A percentile compares a stretch with the other conserved stretches of the same genome.
Conservation (phyloP, 345 rosid genomes). For the Citrus mangshanensis region DNA sequence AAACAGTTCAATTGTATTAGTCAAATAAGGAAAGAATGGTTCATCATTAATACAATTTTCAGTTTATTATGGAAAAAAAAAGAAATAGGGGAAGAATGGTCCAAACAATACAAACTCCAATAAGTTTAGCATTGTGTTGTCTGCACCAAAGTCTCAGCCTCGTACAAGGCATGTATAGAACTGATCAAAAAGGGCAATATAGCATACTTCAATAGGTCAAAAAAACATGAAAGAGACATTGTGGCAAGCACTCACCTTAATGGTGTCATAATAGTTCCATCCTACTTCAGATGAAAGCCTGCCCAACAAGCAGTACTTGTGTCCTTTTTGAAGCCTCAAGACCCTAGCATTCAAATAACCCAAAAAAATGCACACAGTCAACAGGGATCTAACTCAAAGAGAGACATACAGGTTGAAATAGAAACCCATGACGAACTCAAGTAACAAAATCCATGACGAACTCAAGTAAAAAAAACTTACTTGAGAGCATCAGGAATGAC, state of each 20-base stretch:
- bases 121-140: neutral
- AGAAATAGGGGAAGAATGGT: neutral
- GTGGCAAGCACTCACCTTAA: constrained; percentile 44
- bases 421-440: neutral
- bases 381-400: neutral
- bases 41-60: no score
- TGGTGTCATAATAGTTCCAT: constrained; percentile 86
- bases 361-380: neutral
- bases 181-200: neutral
- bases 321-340: constrained; percentile 86
- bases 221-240: neutral
- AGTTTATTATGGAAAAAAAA: no score
- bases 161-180: neutral
- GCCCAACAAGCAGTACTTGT: constrained; percentile 84
- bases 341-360: constrained; percentile 44
- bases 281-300: constrained; percentile 77
- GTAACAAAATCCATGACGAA: neutral
- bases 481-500: constrained; percentile 91
- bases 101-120: neutral
- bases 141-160: neutral
- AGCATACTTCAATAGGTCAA: neutral
- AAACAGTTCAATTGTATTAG: neutral
- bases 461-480: constrained; percentile 24
- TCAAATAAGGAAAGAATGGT: neutral
- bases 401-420: neutral